A percentile compares a stretch with the other conserved stretches of the same genome.
phyloP scores from a whole-genome alignment of 352 stramenopile species.

The Pythium sukuiense region DNA sequence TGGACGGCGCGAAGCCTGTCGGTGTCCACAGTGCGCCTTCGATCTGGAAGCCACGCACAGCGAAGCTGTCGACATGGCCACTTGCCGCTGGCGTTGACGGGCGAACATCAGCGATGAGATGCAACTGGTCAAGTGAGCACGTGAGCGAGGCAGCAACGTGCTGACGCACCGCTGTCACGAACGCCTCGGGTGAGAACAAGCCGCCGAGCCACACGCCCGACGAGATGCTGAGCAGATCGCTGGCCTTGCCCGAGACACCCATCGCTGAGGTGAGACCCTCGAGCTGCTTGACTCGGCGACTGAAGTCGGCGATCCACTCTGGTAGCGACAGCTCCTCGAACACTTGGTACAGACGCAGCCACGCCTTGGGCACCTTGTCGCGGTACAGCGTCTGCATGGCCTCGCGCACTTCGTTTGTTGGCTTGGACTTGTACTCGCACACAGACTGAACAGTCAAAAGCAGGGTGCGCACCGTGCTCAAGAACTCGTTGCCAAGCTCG shows the following conservation, averaged over 20 bases:
- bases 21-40: constrained; percentile 81
- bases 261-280: constrained; percentile 28
- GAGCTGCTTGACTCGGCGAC: constrained; percentile 69
- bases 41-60: constrained; percentile 72
- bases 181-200: constrained; percentile 92
- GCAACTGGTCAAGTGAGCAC: constrained; percentile 89
- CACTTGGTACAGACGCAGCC: constrained; percentile 58
- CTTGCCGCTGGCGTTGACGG: constrained; percentile 2
- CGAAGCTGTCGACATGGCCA: constrained; percentile 49
- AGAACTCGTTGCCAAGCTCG: constrained; percentile 63
- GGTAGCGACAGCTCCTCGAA: constrained; percentile 57
- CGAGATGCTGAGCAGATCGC: constrained; percentile 36
- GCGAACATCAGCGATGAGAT: constrained; percentile 73
- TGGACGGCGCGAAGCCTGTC: constrained; percentile 68
- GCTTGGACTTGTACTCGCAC: constrained; percentile 82
- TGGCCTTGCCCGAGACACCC: constrained; percentile 37
- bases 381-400: constrained; percentile 77
- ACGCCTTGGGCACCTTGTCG: constrained; percentile 66
- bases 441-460: constrained; percentile 73
- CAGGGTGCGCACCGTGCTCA: constrained; percentile 66
- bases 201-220: constrained; percentile 89
- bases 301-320: constrained; percentile 88
- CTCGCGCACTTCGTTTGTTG: constrained; percentile 85
- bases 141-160: constrained; percentile 71
- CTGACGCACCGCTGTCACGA: constrained; percentile 91